These are phyloP conservation scores for Licmophora abbreviata DNA, from an alignment of 108 stramenopile species.

Conservation along the genomic window DNA sequence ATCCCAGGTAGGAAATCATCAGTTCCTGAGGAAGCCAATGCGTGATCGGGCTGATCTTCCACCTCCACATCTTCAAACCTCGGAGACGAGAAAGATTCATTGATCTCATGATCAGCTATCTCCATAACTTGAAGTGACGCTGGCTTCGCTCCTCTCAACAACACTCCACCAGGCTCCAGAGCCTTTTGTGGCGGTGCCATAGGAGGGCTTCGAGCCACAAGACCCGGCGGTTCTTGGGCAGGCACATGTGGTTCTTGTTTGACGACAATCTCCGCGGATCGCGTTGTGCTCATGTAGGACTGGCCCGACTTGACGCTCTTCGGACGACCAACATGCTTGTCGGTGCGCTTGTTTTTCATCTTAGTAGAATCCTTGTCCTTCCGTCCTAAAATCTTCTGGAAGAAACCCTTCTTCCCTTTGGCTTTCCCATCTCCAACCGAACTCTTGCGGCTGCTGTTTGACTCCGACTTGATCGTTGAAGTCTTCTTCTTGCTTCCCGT, in stretches of 20 bases:
- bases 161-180: too few species aligned
- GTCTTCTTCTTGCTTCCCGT: not conserved
- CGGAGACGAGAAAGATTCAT: not conserved
- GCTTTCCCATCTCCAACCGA: not conserved
- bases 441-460: not conserved
- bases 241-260: too few species aligned
- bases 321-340: too few species aligned
- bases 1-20: not conserved
- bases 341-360: not conserved
- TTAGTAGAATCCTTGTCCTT: constrained; percentile 1
- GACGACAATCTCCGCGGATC: not conserved
- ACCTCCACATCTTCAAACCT: not conserved
- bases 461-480: not conserved
- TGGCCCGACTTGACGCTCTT: too few species aligned
- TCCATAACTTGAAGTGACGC: not conserved
- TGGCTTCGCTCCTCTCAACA: too few species aligned
- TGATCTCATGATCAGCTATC: not conserved
- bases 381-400: constrained; percentile 25
- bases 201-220: too few species aligned
- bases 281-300: not conserved
- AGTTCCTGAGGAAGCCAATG: constrained; percentile 6
- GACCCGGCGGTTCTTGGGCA: too few species aligned
- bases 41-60: not conserved
- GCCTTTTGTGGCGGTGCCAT: too few species aligned
- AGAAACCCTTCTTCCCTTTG: constrained; percentile 24